phyloP scores from a whole-genome alignment of 306 rosid genomes.

The Dalbergia oliveri region DNA sequence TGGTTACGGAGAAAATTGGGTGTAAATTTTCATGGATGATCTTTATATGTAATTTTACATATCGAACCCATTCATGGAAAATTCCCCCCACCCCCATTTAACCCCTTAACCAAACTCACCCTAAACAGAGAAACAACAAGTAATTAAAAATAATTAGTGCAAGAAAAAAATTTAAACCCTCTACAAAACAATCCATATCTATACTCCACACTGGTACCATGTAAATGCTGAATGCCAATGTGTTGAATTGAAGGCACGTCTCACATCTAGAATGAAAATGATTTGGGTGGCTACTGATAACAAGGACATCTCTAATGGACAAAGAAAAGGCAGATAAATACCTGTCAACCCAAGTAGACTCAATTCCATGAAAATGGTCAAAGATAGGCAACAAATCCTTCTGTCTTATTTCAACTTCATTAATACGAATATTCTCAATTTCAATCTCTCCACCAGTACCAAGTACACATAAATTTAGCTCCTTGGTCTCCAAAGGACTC shows the following conservation, averaged over 20 bases:
- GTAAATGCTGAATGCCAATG: slow-evolving; percentile 19
- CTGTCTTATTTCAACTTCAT: slow-evolving; percentile 81
- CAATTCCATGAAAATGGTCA: slow-evolving; percentile 73
- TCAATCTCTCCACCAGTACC: slow-evolving; percentile 74
- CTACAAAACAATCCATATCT: slow-evolving; percentile 1
- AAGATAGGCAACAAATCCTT: slow-evolving; percentile 87
- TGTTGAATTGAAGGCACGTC: slow-evolving; percentile 12
- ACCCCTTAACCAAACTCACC: too few relatives aligned
- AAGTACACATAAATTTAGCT: slow-evolving; percentile 49
- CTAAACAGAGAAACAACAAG: not conserved
- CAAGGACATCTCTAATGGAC: slow-evolving; percentile 10
- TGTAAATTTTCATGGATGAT: too few relatives aligned
- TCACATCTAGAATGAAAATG: slow-evolving; percentile 30
- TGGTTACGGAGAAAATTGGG: too few relatives aligned
- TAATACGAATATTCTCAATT: slow-evolving; percentile 73
- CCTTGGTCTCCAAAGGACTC: slow-evolving; percentile 59
- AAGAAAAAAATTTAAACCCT: not conserved
- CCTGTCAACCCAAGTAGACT: slow-evolving; percentile 83
- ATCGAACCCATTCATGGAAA: too few relatives aligned
- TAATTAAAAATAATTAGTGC: not conserved
- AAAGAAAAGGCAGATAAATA: slow-evolving; percentile 44
- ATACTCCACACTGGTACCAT: not conserved
- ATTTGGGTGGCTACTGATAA: slow-evolving; percentile 4
- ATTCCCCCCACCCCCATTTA: too few relatives aligned
- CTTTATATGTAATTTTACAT: too few relatives aligned